A percentile compares a stretch with the other conserved stretches of the same genome.
Conservation (phyloP, 1,139 yeast genomes). For the Nakaseomyces sp. region DNA sequence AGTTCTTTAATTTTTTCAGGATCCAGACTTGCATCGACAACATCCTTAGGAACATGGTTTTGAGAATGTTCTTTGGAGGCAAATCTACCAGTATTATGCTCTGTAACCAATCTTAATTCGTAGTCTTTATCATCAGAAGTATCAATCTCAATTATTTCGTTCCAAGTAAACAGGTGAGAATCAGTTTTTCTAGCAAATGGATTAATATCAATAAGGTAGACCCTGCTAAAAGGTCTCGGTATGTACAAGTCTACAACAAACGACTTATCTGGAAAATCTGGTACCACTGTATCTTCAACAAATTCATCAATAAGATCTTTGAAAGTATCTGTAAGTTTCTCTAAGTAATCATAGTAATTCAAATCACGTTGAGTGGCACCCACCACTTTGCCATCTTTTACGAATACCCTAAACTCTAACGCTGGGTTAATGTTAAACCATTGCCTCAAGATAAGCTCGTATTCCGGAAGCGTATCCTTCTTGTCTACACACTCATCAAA, state of each 20-base stretch:
- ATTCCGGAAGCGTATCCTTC: conserved; percentile 22
- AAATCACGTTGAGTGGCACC: conserved; percentile 82
- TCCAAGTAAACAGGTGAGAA: conserved; percentile 73
- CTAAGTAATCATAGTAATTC: conserved; percentile 67
- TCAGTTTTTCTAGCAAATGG: conserved; percentile 77
- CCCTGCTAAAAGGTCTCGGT: conserved; percentile 61
- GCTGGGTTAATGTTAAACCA: conserved; percentile 82
- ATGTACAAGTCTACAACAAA: conserved; percentile 75
- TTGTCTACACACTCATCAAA: conserved; percentile 38
- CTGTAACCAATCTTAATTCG: conserved; percentile 60
- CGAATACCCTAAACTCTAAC: conserved; percentile 79
- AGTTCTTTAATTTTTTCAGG: conserved; percentile 56
- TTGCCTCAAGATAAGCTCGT: conserved; percentile 66
- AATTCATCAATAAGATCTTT: conserved; percentile 46
- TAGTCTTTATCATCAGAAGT: conserved; percentile 27
- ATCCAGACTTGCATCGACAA: conserved; percentile 72
- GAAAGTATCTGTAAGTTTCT: conserved; percentile 39
- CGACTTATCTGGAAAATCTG: conserved; percentile 44
- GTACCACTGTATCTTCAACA: conserved; percentile 41
- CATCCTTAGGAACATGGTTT: conserved; percentile 83
- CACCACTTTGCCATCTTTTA: conserved; percentile 49
- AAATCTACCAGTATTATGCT: conserved; percentile 62
- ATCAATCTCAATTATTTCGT: conserved; percentile 42
- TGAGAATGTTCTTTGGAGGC: conserved; percentile 78
- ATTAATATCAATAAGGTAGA: conserved; percentile 71